Evolutionary conservation across 306 rosid species (phyloP).

Genomic region (Corylus heterophylla): DNA sequence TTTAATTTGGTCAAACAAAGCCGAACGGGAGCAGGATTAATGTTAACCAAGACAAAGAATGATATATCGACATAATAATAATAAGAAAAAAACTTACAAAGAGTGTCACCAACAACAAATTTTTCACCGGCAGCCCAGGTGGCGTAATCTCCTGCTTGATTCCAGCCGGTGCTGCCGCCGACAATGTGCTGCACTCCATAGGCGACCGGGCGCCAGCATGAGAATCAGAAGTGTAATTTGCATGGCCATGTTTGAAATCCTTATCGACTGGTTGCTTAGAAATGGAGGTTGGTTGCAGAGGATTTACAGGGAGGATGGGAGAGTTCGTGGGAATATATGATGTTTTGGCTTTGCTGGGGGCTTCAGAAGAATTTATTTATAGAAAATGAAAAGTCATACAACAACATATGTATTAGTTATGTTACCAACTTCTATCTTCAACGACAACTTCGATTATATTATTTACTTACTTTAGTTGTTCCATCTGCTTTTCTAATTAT

Average conservation of each 20-base stretch:
- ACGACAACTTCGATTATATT: neutral
- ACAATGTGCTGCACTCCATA: constrained; percentile 47
- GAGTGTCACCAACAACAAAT: constrained; percentile 58
- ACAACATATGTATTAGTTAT: neutral
- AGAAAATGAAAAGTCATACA: neutral
- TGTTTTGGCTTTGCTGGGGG: neutral
- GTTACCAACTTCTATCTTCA: neutral
- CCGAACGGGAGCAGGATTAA: neutral
- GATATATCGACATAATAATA: neutral
- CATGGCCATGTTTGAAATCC: constrained; percentile 39
- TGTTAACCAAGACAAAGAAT: neutral
- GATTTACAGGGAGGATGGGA: neutral
- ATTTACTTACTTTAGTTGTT: constrained; percentile 24
- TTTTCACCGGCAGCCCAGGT: constrained; percentile 51
- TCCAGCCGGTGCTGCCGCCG: constrained; percentile 55
- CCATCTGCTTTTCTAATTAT: neutral
- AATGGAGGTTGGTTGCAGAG: neutral
- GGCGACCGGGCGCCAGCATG: constrained; percentile 46
- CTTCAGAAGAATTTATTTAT: neutral
- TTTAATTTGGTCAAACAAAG: neutral
- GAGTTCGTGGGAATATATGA: neutral
- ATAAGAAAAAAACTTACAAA: constrained; percentile 35
- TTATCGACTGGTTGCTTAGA: neutral
- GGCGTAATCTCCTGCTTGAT: neutral
- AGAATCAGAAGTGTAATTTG: constrained; percentile 45